A percentile compares a stretch with the other conserved stretches of the same genome.
Evolutionary conservation across 768 basidiomycete species (phyloP).

Genomic region (Tricholoma matsutake): DNA sequence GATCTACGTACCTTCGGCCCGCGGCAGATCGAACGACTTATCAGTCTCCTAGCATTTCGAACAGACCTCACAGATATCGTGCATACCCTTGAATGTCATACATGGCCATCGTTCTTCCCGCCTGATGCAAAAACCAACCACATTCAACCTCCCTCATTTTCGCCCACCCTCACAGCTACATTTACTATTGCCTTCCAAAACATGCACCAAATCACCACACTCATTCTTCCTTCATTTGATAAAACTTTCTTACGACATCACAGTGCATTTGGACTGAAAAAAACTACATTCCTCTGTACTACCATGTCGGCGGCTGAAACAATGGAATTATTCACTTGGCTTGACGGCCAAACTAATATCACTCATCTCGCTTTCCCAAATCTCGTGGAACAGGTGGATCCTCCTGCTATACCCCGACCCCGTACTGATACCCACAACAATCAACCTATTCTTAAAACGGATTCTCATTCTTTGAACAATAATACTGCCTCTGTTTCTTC

Average conservation of each 20-base stretch:
- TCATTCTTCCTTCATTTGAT: slow-evolving; percentile 43
- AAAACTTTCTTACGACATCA: slow-evolving; percentile 39
- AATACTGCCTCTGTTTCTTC: slow-evolving; percentile 3
- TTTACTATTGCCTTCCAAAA: slow-evolving; percentile 43
- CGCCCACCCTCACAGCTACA: slow-evolving; percentile 33
- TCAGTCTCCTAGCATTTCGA: slow-evolving; percentile 36
- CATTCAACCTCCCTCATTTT: slow-evolving; percentile 11
- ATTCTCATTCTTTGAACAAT: slow-evolving; percentile 3
- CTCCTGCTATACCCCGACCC: slow-evolving; percentile 1
- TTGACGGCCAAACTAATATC: slow-evolving; percentile 42
- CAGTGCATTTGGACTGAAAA: slow-evolving; percentile 39
- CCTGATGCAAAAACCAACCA: slow-evolving; percentile 2
- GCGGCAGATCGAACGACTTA: slow-evolving; percentile 31
- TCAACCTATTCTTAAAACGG: slow-evolving; percentile 1
- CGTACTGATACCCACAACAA: slow-evolving; percentile 5
- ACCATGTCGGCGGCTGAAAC: slow-evolving; percentile 31
- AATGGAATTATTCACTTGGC: slow-evolving; percentile 36
- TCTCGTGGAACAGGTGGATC: slow-evolving; percentile 24
- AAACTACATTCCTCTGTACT: slow-evolving; percentile 35
- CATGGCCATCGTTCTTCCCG: slow-evolving; percentile 42
- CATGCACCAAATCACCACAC: slow-evolving; percentile 40
- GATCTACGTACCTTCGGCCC: slow-evolving; percentile 31
- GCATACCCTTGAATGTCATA: slow-evolving; percentile 35
- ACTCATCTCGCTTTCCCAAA: slow-evolving; percentile 37
- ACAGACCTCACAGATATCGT: slow-evolving; percentile 40